phyloP scores from a whole-genome alignment of 2,329 filamentous ascomycete species.

The Fusarium abutilonis region DNA sequence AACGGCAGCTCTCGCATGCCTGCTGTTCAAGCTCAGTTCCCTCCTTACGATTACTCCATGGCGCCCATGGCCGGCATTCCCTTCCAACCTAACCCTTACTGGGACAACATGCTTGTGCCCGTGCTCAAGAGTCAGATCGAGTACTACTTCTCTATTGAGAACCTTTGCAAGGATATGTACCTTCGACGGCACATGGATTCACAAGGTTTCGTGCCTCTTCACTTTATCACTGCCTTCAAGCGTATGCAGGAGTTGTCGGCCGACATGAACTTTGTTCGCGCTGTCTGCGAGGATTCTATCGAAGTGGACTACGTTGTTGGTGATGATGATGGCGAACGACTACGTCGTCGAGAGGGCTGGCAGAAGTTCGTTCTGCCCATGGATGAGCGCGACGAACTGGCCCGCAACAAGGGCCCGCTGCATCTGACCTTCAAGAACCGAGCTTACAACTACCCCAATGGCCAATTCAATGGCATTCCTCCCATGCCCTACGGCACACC shows the following conservation, averaged over 20 bases:
- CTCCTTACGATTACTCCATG: constrained; percentile 54
- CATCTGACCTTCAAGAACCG: constrained; percentile 53
- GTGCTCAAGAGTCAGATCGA: constrained; percentile 69
- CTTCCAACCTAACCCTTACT: constrained; percentile 57
- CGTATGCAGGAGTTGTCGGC: constrained; percentile 64
- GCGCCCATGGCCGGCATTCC: constrained; percentile 52
- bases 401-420: constrained; percentile 75
- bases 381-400: constrained; percentile 75
- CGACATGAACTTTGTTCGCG: constrained; percentile 77
- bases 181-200: constrained; percentile 93
- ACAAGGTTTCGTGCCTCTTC: constrained; percentile 87
- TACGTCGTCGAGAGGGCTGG: constrained; percentile 81
- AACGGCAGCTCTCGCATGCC: constrained; percentile 51
- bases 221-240: constrained; percentile 85
- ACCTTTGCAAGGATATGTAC: constrained; percentile 91
- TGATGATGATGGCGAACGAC: constrained; percentile 79
- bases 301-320: constrained; percentile 79
- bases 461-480: constrained; percentile 49
- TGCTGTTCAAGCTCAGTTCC: constrained; percentile 51
- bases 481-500: constrained; percentile 48
- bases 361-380: constrained; percentile 79
- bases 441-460: constrained; percentile 41
- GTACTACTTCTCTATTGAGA: constrained; percentile 97
- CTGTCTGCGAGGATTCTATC: constrained; percentile 76
- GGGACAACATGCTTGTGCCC: constrained; percentile 60